Evolutionary conservation across 2,329 filamentous ascomycete genomes (phyloP).

Genomic region (Neoarthrinium moseri): DNA sequence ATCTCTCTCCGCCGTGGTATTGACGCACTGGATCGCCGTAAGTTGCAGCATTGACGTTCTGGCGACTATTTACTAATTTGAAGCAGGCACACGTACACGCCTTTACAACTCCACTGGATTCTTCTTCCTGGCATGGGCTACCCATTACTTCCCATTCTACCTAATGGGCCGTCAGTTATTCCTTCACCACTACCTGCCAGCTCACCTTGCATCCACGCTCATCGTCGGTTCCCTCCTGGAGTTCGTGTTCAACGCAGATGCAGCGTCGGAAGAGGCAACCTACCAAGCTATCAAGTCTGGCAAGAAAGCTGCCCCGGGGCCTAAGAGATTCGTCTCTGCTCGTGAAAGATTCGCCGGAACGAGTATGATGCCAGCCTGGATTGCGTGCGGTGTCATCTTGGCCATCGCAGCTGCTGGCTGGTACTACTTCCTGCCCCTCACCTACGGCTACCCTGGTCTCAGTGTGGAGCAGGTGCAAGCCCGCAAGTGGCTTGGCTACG

Average conservation of each 20-base stretch:
- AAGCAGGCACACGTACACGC: conserved; percentile 78
- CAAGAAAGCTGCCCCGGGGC: conserved; percentile 43
- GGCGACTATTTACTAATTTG: conserved; percentile 26
- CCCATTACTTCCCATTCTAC: conserved; percentile 96
- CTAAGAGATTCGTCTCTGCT: conserved; percentile 68
- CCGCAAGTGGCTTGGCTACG: conserved; percentile 95
- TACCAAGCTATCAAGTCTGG: conserved; percentile 40
- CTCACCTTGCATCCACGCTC: conserved; percentile 85
- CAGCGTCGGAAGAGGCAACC: conserved; percentile 56
- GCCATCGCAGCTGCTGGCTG: conserved; percentile 71
- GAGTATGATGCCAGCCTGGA: conserved; percentile 77
- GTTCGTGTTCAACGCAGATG: conserved; percentile 92
- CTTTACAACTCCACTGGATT: conserved; percentile 99
- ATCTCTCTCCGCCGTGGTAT: conserved; percentile 88
- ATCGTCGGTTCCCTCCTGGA: conserved; percentile 90
- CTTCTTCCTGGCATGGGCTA: conserved; percentile 97
- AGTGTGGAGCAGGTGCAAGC: conserved; percentile 73
- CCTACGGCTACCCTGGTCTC: conserved; percentile 90
- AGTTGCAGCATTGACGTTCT: conserved; percentile 41
- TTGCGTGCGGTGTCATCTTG: conserved; percentile 71
- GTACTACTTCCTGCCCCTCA: conserved; percentile 92
- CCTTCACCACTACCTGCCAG: conserved; percentile 94
- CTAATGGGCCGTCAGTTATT: conserved; percentile 98
- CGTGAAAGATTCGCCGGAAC: conserved; percentile 78
- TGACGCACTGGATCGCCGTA: conserved; percentile 89